Conservation (phyloP, 1,139 yeast species). For the Pichia inconspicua region DNA sequence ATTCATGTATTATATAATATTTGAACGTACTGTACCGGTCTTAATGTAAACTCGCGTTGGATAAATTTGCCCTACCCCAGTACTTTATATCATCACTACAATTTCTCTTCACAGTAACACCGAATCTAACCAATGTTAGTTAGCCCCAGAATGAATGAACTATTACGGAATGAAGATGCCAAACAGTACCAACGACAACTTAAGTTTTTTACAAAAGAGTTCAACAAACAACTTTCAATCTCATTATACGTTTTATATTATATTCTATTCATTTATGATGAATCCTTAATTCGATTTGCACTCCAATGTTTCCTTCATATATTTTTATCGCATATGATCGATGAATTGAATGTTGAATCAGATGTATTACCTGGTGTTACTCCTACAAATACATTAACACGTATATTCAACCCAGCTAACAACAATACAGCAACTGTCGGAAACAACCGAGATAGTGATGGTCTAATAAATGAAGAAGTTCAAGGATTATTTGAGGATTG, state of each 20-base stretch:
- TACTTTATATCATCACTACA: no score
- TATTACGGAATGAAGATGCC: slow-evolving; percentile 5
- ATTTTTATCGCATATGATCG: slow-evolving; percentile 3
- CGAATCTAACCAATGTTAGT: slow-evolving; percentile 4
- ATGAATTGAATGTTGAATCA: background rate
- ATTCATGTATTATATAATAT: no score
- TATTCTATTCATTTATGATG: slow-evolving; percentile 9
- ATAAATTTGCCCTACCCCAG: no score
- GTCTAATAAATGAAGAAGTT: background rate
- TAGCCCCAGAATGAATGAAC: slow-evolving; percentile 1
- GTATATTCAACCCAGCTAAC: background rate
- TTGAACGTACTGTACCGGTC: no score
- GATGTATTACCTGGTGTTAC: slow-evolving; percentile 7
- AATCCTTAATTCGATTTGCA: slow-evolving; percentile 6
- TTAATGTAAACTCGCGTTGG: no score
- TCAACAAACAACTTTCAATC: slow-evolving; percentile 4
- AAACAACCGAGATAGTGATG: background rate
- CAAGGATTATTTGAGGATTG: slow-evolving; percentile 3
- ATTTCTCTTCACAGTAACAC: background rate
- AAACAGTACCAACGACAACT: slow-evolving; percentile 5
- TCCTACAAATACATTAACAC: slow-evolving; percentile 1
- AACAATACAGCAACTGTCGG: background rate
- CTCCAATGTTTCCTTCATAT: slow-evolving; percentile 9
- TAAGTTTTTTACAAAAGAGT: slow-evolving; percentile 1
- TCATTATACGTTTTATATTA: slow-evolving; percentile 5